A percentile compares a stretch with the other conserved stretches of the same genome.
Evolutionary conservation across 2,329 filamentous ascomycete genomes (phyloP).

Genomic region (Cryphonectria naterciae): DNA sequence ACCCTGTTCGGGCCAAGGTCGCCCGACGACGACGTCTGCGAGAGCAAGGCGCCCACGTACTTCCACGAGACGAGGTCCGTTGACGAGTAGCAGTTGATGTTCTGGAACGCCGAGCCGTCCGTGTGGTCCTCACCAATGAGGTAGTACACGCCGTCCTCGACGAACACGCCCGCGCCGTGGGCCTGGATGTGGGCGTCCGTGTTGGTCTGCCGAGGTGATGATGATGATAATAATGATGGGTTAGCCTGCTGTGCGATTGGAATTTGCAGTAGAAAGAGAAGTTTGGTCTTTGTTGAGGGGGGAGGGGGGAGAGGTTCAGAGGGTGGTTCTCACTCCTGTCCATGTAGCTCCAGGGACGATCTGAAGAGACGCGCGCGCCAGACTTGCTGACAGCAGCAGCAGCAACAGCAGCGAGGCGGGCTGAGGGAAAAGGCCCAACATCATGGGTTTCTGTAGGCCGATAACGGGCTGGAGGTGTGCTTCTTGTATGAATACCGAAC

Average conservation of each 20-base stretch:
- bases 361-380: conserved; percentile 36
- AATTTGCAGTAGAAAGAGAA: not conserved
- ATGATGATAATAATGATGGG: not conserved
- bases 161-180: conserved; percentile 67
- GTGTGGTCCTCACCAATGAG: conserved; percentile 73
- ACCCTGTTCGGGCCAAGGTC: conserved; percentile 66
- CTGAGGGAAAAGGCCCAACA: conserved; percentile 24
- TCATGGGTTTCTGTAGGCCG: conserved; percentile 1
- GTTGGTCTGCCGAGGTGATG: conserved; percentile 27
- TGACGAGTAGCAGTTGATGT: conserved; percentile 71
- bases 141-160: conserved; percentile 64
- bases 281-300: not conserved
- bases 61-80: conserved; percentile 66
- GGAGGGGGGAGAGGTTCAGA: too few relatives aligned
- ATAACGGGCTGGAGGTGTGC: not conserved
- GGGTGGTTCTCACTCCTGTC: conserved; percentile 34
- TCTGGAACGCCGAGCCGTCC: conserved; percentile 63
- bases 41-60: conserved; percentile 62
- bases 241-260: not conserved
- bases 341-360: conserved; percentile 37
- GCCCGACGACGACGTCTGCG: conserved; percentile 50
- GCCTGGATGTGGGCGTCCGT: conserved; percentile 62
- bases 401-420: conserved; percentile 32
- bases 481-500: not conserved
- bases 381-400: conserved; percentile 32